Percentiles rank a stretch among this genome's conserved stretches.
Evolutionary conservation across 768 basidiomycete species (phyloP).

Genomic region (Auricularia auricula-judae): DNA sequence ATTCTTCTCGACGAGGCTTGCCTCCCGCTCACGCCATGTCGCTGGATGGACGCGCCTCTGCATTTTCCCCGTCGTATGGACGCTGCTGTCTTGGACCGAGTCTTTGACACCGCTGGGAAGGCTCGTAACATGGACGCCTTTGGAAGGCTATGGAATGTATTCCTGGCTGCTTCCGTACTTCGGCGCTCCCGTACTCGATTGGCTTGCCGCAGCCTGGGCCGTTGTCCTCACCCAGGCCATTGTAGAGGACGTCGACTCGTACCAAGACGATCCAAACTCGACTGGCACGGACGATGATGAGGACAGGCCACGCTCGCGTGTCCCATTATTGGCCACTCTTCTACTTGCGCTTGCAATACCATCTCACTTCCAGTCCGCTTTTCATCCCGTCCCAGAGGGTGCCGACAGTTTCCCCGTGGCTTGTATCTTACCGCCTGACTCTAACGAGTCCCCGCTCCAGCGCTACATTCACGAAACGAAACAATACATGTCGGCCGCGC

Average conservation of each 20-base stretch:
- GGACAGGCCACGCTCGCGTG: constrained; percentile 27
- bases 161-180: constrained; percentile 47
- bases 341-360: constrained; percentile 31
- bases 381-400: constrained; percentile 29
- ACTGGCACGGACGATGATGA: background rate
- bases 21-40: constrained; percentile 16
- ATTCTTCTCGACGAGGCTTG: constrained; percentile 25
- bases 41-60: constrained; percentile 32
- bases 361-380: constrained; percentile 31
- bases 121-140: constrained; percentile 61
- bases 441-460: constrained; percentile 31
- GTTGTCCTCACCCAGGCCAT: constrained; percentile 45
- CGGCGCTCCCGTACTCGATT: constrained; percentile 57
- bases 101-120: constrained; percentile 56
- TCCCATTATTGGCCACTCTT: constrained; percentile 28
- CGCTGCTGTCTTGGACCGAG: constrained; percentile 43
- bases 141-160: constrained; percentile 42
- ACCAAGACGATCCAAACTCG: constrained; percentile 12
- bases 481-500: constrained; percentile 32
- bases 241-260: constrained; percentile 36
- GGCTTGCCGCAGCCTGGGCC: constrained; percentile 69
- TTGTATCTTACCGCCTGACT: constrained; percentile 48
- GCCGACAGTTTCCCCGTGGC: constrained; percentile 46
- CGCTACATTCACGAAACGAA: constrained; percentile 53
- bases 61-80: constrained; percentile 63